Base-by-base conservation (phyloP, 257 asterid species). In the Jacaranda mimosifolia region DNA sequence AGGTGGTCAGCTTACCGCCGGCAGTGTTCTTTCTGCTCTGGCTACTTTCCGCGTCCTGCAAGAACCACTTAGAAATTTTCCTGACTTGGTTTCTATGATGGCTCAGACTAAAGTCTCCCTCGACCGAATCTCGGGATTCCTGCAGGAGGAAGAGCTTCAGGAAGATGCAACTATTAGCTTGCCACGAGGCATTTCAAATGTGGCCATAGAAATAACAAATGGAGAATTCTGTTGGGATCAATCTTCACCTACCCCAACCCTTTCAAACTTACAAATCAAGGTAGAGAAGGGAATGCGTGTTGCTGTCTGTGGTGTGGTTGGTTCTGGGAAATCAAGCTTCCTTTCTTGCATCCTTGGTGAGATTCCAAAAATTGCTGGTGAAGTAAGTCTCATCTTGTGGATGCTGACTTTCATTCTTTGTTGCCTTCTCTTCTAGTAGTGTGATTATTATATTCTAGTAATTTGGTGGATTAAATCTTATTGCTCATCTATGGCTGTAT, bases 61-160 rank as follows among this genome's bases (percentile, higher is more conserved):
- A 77, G 96, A 91, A 68, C 96, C 96, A 43, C 88, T 91, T 77
- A 82, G 94, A 77, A 89, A 87, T 82, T 89, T 91, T 75, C 96
- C 96, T 14, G 96, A 89, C 83, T 81, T 89, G 86, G 94, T 91
- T 39, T 91, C 96, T 14, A 91, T 91, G 96, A 89, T 91, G 94
- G 96, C 94, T 80, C 96, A 91, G 87, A 91, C 96, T 48, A 91
- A 86, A 82, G 96, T 91, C 9, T 91, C 96, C 73, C 89, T 91
- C 11, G 96, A 91, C 77, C 87, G 96, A 66, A 89, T 91, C 78
- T 63, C 92, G 74, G 90, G 85, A 75, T 89, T 89, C 78, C 79
- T 91, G 72, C 83, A 40, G 84, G 94, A 86, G 82, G 91, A 87
- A 66, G 96, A 91, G 69, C 80, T 91, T 75, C 89, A 66, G 70